Evolutionary conservation across 2,329 filamentous ascomycete species (phyloP).

Genomic region (Penicillium digitatum): DNA sequence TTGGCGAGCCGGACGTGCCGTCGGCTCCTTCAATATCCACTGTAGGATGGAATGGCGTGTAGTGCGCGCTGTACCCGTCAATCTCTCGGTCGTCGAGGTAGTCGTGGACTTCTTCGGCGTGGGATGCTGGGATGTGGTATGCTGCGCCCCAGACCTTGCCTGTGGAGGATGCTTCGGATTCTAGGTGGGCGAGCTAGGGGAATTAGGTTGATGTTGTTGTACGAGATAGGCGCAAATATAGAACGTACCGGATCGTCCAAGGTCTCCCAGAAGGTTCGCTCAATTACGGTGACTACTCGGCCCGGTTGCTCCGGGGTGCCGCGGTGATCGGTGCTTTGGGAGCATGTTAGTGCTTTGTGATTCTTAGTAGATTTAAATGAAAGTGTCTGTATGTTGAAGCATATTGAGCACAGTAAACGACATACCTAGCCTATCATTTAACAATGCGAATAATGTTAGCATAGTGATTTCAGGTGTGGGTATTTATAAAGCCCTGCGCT

Average conservation of each 20-base stretch:
- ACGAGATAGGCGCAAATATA: not conserved
- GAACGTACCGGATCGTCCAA: constrained; percentile 60
- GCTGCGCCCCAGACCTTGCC: constrained; percentile 83
- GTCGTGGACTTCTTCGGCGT: constrained; percentile 74
- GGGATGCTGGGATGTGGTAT: constrained; percentile 71
- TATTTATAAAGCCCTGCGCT: too few species aligned
- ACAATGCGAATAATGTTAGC: not conserved
- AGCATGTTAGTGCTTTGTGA: not conserved
- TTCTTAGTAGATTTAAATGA: not conserved
- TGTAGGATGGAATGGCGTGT: constrained; percentile 67
- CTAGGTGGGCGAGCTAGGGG: constrained; percentile 32
- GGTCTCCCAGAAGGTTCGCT: constrained; percentile 75
- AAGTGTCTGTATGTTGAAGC: not conserved
- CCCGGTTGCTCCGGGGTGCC: constrained; percentile 85
- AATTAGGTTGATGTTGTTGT: not conserved
- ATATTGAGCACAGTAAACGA: not conserved
- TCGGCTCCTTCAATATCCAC: not conserved
- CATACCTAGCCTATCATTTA: constrained; percentile 32
- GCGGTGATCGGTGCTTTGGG: constrained; percentile 79
- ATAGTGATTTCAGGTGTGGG: not conserved
- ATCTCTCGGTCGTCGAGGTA: constrained; percentile 97
- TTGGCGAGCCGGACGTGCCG: constrained; percentile 25
- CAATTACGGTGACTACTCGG: constrained; percentile 88
- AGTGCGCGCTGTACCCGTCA: constrained; percentile 93
- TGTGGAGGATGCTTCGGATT: constrained; percentile 28